Evolutionary conservation across 495 filamentous ascomycete species (phyloP).

Genomic region (Aspergillus conjunctus): DNA sequence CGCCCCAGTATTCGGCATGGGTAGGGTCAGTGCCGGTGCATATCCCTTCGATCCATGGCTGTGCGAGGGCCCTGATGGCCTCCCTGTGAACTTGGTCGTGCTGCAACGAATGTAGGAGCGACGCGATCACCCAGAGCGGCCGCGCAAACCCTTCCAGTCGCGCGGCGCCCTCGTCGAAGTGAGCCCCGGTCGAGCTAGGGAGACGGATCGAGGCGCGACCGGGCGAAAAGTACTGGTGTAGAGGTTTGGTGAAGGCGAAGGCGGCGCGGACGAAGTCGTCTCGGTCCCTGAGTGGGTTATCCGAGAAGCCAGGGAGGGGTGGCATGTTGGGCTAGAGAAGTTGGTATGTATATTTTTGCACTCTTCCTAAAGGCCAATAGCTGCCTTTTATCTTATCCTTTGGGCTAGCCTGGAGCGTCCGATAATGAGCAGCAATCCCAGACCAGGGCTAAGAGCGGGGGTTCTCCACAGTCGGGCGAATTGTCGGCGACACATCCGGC

Average conservation of each 20-base stretch:
- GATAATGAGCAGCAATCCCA: no score
- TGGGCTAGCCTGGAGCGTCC: no score
- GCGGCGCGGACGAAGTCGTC: conserved; percentile 8
- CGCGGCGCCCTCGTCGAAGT: conserved; percentile 13
- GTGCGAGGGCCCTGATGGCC: not conserved
- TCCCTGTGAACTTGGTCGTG: not conserved
- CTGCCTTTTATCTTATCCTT: no score
- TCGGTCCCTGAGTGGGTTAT: conserved; percentile 9
- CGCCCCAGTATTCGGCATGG: conserved; percentile 13
- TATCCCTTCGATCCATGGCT: conserved; percentile 12
- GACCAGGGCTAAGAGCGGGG: no score
- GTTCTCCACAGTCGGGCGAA: not conserved
- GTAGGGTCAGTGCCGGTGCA: not conserved
- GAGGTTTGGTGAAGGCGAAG: conserved; percentile 3
- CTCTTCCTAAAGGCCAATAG: no score
- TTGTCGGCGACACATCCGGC: not conserved
- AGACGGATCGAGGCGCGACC: not conserved
- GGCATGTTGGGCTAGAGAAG: conserved; percentile 1
- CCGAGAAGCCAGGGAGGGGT: conserved; percentile 11
- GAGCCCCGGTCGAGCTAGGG: conserved; percentile 7
- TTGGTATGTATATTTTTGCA: not conserved
- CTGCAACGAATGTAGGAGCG: conserved; percentile 3
- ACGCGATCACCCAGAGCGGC: conserved; percentile 5
- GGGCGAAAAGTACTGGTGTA: conserved; percentile 10
- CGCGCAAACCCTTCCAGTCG: conserved; percentile 11